phyloP scores from a whole-genome alignment of 768 basidiomycete genomes.

The Amanita jacksonii region DNA sequence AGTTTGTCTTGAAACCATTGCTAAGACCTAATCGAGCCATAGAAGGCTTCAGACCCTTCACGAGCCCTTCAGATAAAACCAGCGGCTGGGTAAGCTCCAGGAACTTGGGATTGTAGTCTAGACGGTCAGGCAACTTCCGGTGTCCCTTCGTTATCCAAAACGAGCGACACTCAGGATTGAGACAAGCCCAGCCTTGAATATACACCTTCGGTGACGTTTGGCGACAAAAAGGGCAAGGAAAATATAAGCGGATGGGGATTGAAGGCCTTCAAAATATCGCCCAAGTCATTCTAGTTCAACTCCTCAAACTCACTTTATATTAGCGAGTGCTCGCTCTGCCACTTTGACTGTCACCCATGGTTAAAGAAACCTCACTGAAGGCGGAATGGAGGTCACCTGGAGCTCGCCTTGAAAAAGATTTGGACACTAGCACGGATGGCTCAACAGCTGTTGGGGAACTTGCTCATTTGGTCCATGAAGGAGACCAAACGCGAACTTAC shows the following conservation, averaged over 20 bases:
- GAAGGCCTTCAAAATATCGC: conserved; percentile 12
- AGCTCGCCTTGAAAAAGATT: not conserved
- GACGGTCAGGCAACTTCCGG: conserved; percentile 19
- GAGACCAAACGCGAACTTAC: not conserved
- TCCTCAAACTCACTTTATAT: conserved; percentile 3
- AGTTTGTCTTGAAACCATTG: conserved; percentile 38
- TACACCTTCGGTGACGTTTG: conserved; percentile 45
- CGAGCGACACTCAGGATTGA: conserved; percentile 42
- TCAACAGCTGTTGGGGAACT: not conserved
- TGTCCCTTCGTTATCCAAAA: conserved; percentile 41
- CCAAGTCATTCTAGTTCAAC: not conserved
- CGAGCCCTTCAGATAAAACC: conserved; percentile 24
- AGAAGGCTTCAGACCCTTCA: conserved; percentile 27
- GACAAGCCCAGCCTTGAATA: conserved; percentile 48
- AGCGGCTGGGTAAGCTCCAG: conserved; percentile 26
- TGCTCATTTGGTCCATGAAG: not conserved
- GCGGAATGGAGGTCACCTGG: not conserved
- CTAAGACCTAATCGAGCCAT: conserved; percentile 18
- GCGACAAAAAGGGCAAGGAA: conserved; percentile 34
- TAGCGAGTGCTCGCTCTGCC: not conserved
- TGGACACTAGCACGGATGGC: not conserved
- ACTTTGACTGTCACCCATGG: not conserved
- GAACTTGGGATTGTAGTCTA: conserved; percentile 43
- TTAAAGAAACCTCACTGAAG: not conserved
- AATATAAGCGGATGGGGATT: conserved; percentile 14